Percentiles rank a stretch among this genome's conserved stretches.
phyloP scores from a whole-genome alignment of 2,329 filamentous ascomycete genomes.

The Lasiodiplodia theobromae region DNA sequence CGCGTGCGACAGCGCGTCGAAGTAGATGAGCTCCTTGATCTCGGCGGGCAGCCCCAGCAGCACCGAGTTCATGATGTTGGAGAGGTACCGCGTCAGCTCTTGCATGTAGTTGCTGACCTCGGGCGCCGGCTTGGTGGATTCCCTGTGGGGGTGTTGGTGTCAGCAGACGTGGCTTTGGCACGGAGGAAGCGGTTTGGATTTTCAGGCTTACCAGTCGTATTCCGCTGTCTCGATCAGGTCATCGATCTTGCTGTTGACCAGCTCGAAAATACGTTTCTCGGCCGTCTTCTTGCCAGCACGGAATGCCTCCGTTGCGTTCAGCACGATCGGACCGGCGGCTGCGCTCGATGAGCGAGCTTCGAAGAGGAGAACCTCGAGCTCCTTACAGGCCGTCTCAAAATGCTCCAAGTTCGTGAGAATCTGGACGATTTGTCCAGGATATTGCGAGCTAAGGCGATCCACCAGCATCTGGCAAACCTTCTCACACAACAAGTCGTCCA shows the following conservation, averaged over 20 bases:
- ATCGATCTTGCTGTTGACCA: constrained; percentile 98
- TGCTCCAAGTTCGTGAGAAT: constrained; percentile 98
- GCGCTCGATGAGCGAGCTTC: constrained; percentile 83
- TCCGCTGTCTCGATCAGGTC: constrained; percentile 96
- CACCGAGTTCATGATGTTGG: constrained; percentile 96
- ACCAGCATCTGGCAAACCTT: constrained; percentile 92
- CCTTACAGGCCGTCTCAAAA: constrained; percentile 90
- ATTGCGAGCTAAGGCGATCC: constrained; percentile 87
- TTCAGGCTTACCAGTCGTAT: constrained; percentile 78
- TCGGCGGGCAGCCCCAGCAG: constrained; percentile 90
- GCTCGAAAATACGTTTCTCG: constrained; percentile 96
- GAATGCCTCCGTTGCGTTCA: constrained; percentile 87
- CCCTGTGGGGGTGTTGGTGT: constrained; percentile 29
- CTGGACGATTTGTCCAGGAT: constrained; percentile 96
- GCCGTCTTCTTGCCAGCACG: constrained; percentile 91
- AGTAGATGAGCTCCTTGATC: constrained; percentile 98
- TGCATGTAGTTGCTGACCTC: constrained; percentile 95
- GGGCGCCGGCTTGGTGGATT: constrained; percentile 55
- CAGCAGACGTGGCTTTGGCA: neutral
- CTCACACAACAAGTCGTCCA: constrained; percentile 92
- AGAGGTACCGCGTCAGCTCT: constrained; percentile 88
- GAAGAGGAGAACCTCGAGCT: constrained; percentile 86
- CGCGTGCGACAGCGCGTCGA: constrained; percentile 91
- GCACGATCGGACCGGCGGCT: constrained; percentile 77
- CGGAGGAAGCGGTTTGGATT: too few relatives aligned